Base-by-base conservation (phyloP, 2,329 filamentous ascomycete species). In the Zarea fungicola region DNA sequence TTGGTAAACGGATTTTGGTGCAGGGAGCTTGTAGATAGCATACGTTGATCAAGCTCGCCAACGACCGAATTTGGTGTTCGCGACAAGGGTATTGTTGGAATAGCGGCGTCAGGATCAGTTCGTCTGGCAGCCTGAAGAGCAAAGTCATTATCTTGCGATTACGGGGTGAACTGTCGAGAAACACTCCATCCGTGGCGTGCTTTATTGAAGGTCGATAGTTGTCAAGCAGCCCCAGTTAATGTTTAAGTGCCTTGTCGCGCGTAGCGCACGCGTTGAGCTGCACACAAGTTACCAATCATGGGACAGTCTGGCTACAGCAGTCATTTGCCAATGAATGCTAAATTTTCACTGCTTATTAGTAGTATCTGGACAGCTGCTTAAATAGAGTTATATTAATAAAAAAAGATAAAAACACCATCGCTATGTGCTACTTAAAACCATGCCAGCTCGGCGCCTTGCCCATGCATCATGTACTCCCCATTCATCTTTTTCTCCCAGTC, bases 11-110 rank as follows among this genome's bases (percentile, higher is more conserved):
- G 18, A 16, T 32, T 16, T 14, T 3, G 22, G 22, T 21, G 13
- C 26, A 40, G n/a, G 13, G 11, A 18, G 45, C 5, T 42, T 34
- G 13, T 18, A 16, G 13, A 10, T 19, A 9, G 59, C 70, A 54
- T 66, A 77, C 76, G 58, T 72, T 65, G 22, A 83, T 58, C 5
- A 85, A 70, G 2, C 77, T 77, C 18, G 76, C 69, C 9, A 85
- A 65, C 14, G 78, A 70, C n/a, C 74, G 72, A 49, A 82, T 81
- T 62, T 84, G 81, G 42, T 70, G 64, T 41, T 80, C 76, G 48
- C 81, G 73, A 52, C 78, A 80, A 7, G 80, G 80, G 52, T 78
- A 83, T 16, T 57, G 65, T 39, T 74, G 62, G 25, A 69, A 58
- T 6, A 83, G 58, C 3, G 72, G 62, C 2, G 71, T 63, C 7